phyloP scores from a whole-genome alignment of 1,284 basidiomycete species.

The Dichomitus squalens region DNA sequence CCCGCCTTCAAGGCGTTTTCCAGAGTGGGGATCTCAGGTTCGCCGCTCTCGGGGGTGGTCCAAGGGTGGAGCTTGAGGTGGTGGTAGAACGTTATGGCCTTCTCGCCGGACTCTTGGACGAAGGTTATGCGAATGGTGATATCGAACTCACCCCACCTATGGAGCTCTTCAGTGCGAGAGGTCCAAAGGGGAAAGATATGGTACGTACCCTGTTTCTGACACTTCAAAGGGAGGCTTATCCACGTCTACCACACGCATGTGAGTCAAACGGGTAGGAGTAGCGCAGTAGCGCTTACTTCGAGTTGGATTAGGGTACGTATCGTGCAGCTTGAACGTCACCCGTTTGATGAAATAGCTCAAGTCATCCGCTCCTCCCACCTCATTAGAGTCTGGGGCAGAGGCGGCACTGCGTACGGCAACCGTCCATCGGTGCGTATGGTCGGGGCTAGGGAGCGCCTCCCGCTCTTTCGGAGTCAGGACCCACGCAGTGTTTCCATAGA shows the following conservation, averaged over 20 bases:
- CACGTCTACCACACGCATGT: slow-evolving; percentile 54
- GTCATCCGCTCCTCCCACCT: slow-evolving; percentile 89
- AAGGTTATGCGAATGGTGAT: slow-evolving; percentile 94
- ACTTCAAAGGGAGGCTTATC: slow-evolving; percentile 95
- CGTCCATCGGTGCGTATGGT: slow-evolving; percentile 98
- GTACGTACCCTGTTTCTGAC: slow-evolving; percentile 85
- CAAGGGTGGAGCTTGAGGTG: slow-evolving; percentile 98
- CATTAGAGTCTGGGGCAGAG: slow-evolving; percentile 60
- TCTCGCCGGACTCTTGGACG: slow-evolving; percentile 90
- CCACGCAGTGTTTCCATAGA: slow-evolving; percentile 95
- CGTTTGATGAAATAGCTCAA: slow-evolving; percentile 89
- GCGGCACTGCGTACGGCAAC: slow-evolving; percentile 88
- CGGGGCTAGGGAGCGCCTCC: slow-evolving; percentile 52
- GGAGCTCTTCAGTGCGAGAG: neutral
- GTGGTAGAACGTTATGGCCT: slow-evolving; percentile 86
- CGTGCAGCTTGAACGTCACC: slow-evolving; percentile 97
- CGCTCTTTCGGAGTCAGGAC: slow-evolving; percentile 82
- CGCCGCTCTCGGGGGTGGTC: slow-evolving; percentile 52
- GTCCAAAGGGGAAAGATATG: neutral
- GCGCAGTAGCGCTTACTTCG: slow-evolving; percentile 64
- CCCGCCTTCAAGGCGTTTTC: slow-evolving; percentile 65
- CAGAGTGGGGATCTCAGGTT: slow-evolving; percentile 64
- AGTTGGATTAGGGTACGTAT: slow-evolving; percentile 91
- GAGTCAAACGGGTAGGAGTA: neutral
- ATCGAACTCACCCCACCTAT: slow-evolving; percentile 99